Evolutionary conservation across 2,329 filamentous ascomycete genomes (phyloP), one percentile per base, ranked within the genome.

Genomic region (Arthrobotrys entomopaga): DNA sequence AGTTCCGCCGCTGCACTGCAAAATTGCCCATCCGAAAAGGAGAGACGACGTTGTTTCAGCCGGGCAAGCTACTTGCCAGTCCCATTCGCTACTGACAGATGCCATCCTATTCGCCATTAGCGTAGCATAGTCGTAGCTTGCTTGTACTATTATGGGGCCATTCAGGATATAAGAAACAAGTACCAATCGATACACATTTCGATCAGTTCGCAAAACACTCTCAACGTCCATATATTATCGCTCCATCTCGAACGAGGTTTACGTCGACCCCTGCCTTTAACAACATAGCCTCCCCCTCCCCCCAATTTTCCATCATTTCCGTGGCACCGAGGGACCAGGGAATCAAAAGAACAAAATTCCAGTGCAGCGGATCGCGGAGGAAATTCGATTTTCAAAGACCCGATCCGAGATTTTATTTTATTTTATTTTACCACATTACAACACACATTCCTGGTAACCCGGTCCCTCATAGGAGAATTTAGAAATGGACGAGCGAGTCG

Each of bases 21-120:
- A 63, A 74, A 74, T 74, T 74, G 52, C 54, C 63, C 50, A 38
- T 42, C 60, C 49, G 58, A 74, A 74, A 74, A 63, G 70, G 70
- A 66, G 70, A n/a, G n/a, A n/a, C n/a, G n/a, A 74, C 65, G 65
- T 50, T 57, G 70, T 74, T 74, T 74, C 70, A 74, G 57, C 57
- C 52, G 63, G 38, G 49, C 16, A 26, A 50, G 57, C 26, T 54
- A 38, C 42, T 48, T 16, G 48, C 61, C 24, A 48, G 43, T 19
- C 26, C 52, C 10, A 34, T 34, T 34, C 29, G 29, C 29, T 34
- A 10, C 5, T 34, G 5, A 3, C 29, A 34, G 10, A 7, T 34
- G 29, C 29, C 29, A 34, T 34, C 6, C 29, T 34, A 5, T 34
- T 34, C 1, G 29, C 29, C 10, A 34, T 8, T 7, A 34, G 2